Conservation (phyloP, 805 yeast species). For the Blastobotrys terrestris region DNA sequence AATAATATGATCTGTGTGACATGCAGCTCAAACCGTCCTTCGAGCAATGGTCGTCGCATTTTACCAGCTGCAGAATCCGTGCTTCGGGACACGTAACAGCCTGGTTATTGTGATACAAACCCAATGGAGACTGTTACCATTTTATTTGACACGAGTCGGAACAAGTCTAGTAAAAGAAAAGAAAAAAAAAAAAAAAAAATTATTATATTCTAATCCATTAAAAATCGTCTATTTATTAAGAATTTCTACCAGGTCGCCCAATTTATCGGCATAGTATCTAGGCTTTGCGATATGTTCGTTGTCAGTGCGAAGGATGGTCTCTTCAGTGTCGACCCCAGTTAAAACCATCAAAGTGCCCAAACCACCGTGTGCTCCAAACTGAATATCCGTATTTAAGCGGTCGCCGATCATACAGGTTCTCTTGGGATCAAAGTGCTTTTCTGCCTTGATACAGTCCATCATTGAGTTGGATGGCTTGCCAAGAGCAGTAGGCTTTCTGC, state of each 20-base stretch:
- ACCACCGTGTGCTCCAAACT: conserved; percentile 83
- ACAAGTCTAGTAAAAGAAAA: no score
- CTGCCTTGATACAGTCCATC: conserved; percentile 82
- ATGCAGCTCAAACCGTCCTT: no score
- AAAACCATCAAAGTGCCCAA: conserved; percentile 81
- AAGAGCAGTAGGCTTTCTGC: conserved; percentile 81
- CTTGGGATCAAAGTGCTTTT: conserved; percentile 43
- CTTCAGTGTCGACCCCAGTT: conserved; percentile 84
- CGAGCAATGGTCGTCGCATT: no score
- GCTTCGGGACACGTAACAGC: no score
- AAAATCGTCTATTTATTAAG: conserved; percentile 6
- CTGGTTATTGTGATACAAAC: no score
- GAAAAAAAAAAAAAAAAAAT: no score
- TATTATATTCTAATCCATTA: no score
- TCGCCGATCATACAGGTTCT: conserved; percentile 92
- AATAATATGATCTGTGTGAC: no score
- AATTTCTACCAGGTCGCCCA: conserved; percentile 72
- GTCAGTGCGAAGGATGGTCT: conserved; percentile 43
- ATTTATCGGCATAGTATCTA: conserved; percentile 56
- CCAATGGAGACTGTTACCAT: no score
- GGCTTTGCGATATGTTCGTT: conserved; percentile 46
- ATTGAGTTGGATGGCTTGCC: conserved; percentile 89
- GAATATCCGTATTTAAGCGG: conserved; percentile 90
- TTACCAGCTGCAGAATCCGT: no score
- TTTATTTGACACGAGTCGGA: no score